Evolutionary conservation across 768 basidiomycete species (phyloP).

Genomic region (Kondoa subrosea): DNA sequence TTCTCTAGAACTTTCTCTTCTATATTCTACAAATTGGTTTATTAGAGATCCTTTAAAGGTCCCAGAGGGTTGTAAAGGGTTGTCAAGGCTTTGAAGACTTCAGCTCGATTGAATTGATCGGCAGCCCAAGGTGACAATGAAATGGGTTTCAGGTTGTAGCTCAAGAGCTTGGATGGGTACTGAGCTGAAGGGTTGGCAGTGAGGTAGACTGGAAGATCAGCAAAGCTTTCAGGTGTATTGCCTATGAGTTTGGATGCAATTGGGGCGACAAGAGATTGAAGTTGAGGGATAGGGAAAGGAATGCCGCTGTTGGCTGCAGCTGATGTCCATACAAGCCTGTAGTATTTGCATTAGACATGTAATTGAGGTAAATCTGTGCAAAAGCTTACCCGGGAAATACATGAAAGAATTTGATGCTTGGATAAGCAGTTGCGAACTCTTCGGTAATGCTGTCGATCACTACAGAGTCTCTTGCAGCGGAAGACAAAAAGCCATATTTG

Average conservation of each 20-base stretch:
- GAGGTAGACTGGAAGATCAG: constrained; percentile 25
- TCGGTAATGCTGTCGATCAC: constrained; percentile 3
- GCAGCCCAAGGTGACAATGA: background rate
- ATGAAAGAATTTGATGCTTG: constrained; percentile 20
- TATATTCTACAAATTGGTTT: background rate
- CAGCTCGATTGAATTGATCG: background rate
- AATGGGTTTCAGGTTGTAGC: background rate
- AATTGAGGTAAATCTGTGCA: background rate
- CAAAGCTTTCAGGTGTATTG: constrained; percentile 20
- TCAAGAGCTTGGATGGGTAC: background rate
- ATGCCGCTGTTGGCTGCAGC: constrained; percentile 13
- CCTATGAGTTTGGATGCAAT: constrained; percentile 18
- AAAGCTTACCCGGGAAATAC: constrained; percentile 22
- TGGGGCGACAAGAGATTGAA: constrained; percentile 16
- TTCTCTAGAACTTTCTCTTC: too few relatives aligned
- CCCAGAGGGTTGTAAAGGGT: background rate
- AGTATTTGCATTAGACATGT: background rate
- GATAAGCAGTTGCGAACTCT: constrained; percentile 20
- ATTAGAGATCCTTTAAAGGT: too few relatives aligned
- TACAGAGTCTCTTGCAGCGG: background rate
- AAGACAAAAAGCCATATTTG: constrained; percentile 2
- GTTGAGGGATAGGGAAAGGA: constrained; percentile 18
- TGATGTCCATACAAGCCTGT: background rate
- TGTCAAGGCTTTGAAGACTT: background rate
- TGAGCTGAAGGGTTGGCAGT: constrained; percentile 17